These are phyloP conservation scores for Fusarium annulatum DNA, from an alignment of 2,329 filamentous ascomycete species.

Conservation along the genomic window DNA sequence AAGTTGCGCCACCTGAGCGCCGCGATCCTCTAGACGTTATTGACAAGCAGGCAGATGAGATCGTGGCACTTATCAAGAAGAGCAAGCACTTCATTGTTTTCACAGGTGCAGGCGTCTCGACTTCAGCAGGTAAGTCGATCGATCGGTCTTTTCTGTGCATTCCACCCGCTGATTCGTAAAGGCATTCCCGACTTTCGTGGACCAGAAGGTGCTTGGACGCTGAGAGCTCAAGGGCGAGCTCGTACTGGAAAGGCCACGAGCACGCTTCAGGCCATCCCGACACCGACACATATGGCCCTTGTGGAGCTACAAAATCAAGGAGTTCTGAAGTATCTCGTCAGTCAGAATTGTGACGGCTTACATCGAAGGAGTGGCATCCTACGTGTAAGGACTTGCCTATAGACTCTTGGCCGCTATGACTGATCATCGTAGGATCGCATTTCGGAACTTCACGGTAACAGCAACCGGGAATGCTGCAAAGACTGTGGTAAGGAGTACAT, in stretches of 20 bases:
- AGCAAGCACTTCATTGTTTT: slow-evolving; percentile 60
- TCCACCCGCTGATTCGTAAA: slow-evolving; percentile 1
- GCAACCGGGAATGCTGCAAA: slow-evolving; percentile 57
- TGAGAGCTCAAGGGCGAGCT: slow-evolving; percentile 55
- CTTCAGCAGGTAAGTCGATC: slow-evolving; percentile 52
- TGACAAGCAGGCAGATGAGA: slow-evolving; percentile 50
- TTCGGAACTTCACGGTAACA: slow-evolving; percentile 61
- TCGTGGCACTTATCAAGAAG: slow-evolving; percentile 52
- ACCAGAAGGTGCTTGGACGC: slow-evolving; percentile 58
- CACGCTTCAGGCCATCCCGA: slow-evolving; percentile 58
- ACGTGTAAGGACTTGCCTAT: slow-evolving; percentile 46
- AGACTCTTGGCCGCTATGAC: accelerated
- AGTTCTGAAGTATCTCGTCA: slow-evolving; percentile 56
- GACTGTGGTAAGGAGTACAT: slow-evolving; percentile 60
- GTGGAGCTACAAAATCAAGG: slow-evolving; percentile 56
- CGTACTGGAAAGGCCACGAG: slow-evolving; percentile 47
- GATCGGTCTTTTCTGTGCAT: accelerated
- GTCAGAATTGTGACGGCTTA: slow-evolving; percentile 54
- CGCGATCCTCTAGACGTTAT: slow-evolving; percentile 18
- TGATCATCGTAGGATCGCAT: slow-evolving; percentile 50
- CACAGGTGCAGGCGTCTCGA: slow-evolving; percentile 60
- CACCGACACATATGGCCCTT: slow-evolving; percentile 59
- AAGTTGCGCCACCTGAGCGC: slow-evolving; percentile 24
- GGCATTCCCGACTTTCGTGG: slow-evolving; percentile 62
- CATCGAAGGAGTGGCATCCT: slow-evolving; percentile 59